Evolutionary conservation across 805 yeast genomes (phyloP), one percentile per base, ranked within the genome.

Genomic region (Zygoascus biomembranicola): DNA sequence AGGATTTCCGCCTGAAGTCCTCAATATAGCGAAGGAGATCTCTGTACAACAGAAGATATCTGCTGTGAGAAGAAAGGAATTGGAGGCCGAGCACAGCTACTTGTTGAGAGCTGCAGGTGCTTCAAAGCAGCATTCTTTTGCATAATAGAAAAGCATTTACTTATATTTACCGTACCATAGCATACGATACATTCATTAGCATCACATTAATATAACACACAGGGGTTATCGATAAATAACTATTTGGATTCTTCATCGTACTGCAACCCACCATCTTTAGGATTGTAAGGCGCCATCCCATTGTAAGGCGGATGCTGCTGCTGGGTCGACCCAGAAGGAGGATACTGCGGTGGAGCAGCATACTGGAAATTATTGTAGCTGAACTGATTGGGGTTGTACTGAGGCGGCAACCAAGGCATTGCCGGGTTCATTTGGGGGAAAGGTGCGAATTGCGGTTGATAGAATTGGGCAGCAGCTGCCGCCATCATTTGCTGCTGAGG

Each of bases 1-100:
- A 0, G 95, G 95, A 0, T 84, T 87, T 58, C 96, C 96, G 0
- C 57, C 58, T 8, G 65, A 67, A 2, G 88, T 89, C 1, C 61
- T 88, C 16, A 56, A 67, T 0, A 68, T 74, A 41, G 95, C 95
- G 0, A 59, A 62, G 32, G 57, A 65, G 16, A 55, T 49, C 1
- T 47, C 46, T 48, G 16, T 47, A 11, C 43, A 19, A 20, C 35
- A 50, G 35, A 19, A 26, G 26, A 23, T 23, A 6, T 23, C 28
- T 23, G 6, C 28, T 6, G 28, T 23, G 28, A 23, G 6, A 23
- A 23, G 28, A 23, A 23, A 6, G 6, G 28, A 23, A 4, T 23
- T 6, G 28, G 28, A 23, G 28, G 28, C 28, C 6, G 28, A 6
- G 28, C 28, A 23, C 28, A 23, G 6, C 6, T 23, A 23, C 6